These are phyloP conservation scores for Toxicodendron radicans DNA, from an alignment of 345 rosid species.

Conservation along the genomic window DNA sequence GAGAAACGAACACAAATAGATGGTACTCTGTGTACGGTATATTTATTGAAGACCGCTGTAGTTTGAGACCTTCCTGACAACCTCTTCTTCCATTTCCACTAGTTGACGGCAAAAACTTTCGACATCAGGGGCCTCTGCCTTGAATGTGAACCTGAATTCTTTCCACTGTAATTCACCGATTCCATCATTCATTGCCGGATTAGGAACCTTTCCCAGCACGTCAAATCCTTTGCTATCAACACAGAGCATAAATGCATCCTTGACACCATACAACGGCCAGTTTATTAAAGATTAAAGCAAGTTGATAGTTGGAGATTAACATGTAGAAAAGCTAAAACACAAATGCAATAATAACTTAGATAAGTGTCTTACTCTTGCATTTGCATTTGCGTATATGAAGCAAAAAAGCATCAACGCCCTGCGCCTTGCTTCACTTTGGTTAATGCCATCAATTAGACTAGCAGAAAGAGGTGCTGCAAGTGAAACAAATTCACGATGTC, in stretches of 20 bases:
- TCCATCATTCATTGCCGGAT: conserved; percentile 26
- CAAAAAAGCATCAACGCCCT: conserved; percentile 80
- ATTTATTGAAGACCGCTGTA: conserved; percentile 49
- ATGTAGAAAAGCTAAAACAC: not conserved
- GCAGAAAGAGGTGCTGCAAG: conserved; percentile 65
- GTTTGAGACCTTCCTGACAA: conserved; percentile 52
- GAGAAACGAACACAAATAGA: too few species aligned
- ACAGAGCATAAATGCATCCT: conserved; percentile 69
- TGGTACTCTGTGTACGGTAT: not conserved
- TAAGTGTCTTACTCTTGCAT: conserved; percentile 58
- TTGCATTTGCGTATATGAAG: conserved; percentile 53
- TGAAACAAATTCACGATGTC: conserved; percentile 11
- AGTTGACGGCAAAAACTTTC: conserved; percentile 61
- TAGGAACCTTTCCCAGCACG: conserved; percentile 55
- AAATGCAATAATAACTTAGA: not conserved
- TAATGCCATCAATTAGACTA: conserved; percentile 80
- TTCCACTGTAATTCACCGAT: conserved; percentile 57
- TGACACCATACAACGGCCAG: conserved; percentile 11
- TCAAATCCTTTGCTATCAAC: conserved; percentile 63
- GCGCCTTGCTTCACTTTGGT: conserved; percentile 78
- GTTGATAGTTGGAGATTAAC: not conserved
- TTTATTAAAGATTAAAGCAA: not conserved
- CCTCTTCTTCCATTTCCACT: conserved; percentile 72
- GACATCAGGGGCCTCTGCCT: conserved; percentile 55
- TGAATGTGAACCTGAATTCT: conserved; percentile 58